Evolutionary conservation across 805 yeast genomes (phyloP), one percentile per base, ranked within the genome.

Genomic region (Diddensiella santjacobensis): DNA sequence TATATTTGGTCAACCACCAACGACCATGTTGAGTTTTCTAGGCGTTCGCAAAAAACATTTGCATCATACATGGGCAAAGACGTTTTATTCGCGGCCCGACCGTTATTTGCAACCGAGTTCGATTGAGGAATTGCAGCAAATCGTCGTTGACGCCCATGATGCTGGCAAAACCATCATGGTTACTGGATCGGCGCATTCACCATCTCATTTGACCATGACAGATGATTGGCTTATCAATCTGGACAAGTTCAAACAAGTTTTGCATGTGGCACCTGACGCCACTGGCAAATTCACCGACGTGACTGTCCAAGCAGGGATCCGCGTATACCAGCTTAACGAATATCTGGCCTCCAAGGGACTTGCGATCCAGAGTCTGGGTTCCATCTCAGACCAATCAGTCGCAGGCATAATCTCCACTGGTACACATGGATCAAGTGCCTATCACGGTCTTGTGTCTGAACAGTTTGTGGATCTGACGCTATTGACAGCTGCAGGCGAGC

Each of bases 371-470:
- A 91, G 86, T 60, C 71, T 93, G 59, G 98, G 98, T 1, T 89
- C 97, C 1, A 91, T 91, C 46, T 81, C 93, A 36, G 96, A 88
- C 53, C 98, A 91, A 64, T 85, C 95, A 13, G 73, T 89, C 22
- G 98, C 95, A 2, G 99, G 99, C n/a, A 81, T 90, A 55, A 88
- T 93, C 40, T 84, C 96, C 1, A 91, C 98, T 0, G 98, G 98
- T 23, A 89, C 98, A 0, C 99, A 91, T 62, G 99, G 99, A 4
- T 85, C 97, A 0, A 83, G 96, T 6, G 95, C 91, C 37, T 87
- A 77, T 64, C 98, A 93, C 60, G 97, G 98, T 0, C 72, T 90
- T 31, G 85, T 91, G 1, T 80, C 93, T 5, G 91, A 88, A 58
- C 96, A 89, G 65, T 75, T 87, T 53, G 97, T 91, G 2, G 79